phyloP scores from a whole-genome alignment of 2,329 filamentous ascomycete species.

The Colletotrichum tamarilloi region DNA sequence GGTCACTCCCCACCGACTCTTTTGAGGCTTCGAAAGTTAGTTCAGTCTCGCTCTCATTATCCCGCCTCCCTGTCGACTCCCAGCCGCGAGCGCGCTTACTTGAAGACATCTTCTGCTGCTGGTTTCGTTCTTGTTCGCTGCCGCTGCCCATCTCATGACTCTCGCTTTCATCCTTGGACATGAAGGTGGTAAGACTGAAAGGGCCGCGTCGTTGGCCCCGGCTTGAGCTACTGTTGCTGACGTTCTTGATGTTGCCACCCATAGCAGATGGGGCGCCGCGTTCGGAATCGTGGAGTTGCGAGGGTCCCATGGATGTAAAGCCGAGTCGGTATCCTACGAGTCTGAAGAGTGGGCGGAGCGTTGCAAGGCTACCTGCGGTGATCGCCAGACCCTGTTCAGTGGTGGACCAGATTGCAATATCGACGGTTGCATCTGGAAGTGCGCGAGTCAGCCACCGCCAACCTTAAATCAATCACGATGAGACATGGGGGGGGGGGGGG shows the following conservation, averaged over 20 bases:
- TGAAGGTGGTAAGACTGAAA: conserved; percentile 44
- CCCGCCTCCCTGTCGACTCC: conserved; percentile 27
- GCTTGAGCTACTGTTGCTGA: conserved; percentile 16
- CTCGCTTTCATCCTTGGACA: conserved; percentile 38
- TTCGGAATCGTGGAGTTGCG: conserved; percentile 15
- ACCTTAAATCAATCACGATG: conserved; percentile 1
- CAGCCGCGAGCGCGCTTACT: conserved; percentile 28
- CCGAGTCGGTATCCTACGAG: conserved; percentile 46
- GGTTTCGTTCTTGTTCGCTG: conserved; percentile 10
- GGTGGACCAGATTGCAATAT: conserved; percentile 62
- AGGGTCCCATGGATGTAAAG: conserved; percentile 36
- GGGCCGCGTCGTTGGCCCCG: conserved; percentile 33
- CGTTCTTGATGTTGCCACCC: conserved; percentile 19
- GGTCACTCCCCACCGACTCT: conserved; percentile 12
- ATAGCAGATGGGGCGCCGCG: conserved; percentile 22
- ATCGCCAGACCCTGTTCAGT: conserved; percentile 61
- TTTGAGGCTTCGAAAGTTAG: conserved; percentile 32
- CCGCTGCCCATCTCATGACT: conserved; percentile 16
- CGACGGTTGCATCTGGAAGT: conserved; percentile 49
- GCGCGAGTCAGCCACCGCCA: conserved; percentile 16
- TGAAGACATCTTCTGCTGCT: conserved; percentile 5
- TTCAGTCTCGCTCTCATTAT: conserved; percentile 36
- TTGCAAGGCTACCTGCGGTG: conserved; percentile 58
- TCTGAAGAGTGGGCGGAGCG: conserved; percentile 57
- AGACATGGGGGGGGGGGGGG: not conserved